Conservation (phyloP, 2,329 filamentous ascomycete genomes). For the Aspergillus proliferans region DNA sequence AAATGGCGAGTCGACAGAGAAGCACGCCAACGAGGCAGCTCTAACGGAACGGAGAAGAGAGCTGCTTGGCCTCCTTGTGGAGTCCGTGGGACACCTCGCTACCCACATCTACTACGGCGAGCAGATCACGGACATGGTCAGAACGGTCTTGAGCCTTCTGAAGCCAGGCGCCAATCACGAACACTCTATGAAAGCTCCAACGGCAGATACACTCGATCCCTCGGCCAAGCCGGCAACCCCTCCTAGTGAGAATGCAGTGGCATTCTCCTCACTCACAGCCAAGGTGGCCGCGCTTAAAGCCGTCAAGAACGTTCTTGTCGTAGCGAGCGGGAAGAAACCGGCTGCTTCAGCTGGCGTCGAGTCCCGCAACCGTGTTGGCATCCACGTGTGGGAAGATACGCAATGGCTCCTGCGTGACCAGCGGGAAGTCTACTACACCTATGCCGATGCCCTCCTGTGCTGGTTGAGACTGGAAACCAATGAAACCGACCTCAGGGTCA, state of each 20-base stretch:
- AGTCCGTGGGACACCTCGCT: conserved; percentile 82
- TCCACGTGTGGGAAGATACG: conserved; percentile 91
- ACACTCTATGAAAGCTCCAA: conserved; percentile 39
- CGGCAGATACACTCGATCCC: conserved; percentile 43
- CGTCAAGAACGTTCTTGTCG: conserved; percentile 73
- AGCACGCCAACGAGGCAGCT: conserved; percentile 6
- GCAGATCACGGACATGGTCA: conserved; percentile 91
- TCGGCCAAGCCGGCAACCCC: conserved; percentile 43
- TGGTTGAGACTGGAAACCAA: conserved; percentile 82
- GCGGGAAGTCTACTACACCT: conserved; percentile 72
- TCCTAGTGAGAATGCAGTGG: conserved; percentile 38
- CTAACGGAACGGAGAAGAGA: conserved; percentile 53
- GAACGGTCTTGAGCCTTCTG: conserved; percentile 68
- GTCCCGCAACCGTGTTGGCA: conserved; percentile 66
- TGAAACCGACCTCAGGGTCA: conserved; percentile 56
- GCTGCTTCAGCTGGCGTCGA: conserved; percentile 57
- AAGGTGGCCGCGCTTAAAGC: conserved; percentile 64
- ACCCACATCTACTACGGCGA: conserved; percentile 97
- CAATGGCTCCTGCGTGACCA: conserved; percentile 87
- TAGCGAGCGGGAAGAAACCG: conserved; percentile 66
- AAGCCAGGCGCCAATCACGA: conserved; percentile 55
- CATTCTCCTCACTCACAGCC: conserved; percentile 57
- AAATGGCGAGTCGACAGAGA: conserved; percentile 14
- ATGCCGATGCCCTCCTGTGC: conserved; percentile 72
- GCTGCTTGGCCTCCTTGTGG: conserved; percentile 65